Percentiles rank a stretch among this genome's conserved stretches.
phyloP scores from a whole-genome alignment of 73 alveolate species.

The Tetrahymena elliotti region DNA sequence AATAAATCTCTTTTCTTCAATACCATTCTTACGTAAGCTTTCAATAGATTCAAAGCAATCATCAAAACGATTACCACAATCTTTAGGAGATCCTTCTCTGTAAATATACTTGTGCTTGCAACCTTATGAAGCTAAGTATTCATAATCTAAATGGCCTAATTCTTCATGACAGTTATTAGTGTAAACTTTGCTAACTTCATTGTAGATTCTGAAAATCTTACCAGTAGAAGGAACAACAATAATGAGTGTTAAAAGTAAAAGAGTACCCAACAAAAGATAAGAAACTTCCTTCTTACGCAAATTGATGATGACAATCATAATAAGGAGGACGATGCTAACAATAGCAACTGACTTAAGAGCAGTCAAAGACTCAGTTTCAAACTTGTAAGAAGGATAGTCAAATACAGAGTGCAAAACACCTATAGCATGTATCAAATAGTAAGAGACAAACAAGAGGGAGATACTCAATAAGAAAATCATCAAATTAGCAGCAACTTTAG shows the following conservation, averaged over 20 bases:
- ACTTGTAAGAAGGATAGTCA: background rate
- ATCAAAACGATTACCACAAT: background rate
- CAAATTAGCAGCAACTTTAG: background rate
- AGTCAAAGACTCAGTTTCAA: background rate
- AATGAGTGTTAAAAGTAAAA: background rate
- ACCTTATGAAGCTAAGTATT: background rate
- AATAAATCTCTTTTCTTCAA: background rate
- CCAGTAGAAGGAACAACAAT: background rate
- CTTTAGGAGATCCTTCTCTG: background rate
- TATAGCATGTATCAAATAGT: background rate
- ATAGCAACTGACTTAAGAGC: background rate
- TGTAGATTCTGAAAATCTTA: background rate
- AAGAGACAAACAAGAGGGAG: background rate
- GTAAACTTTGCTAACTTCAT: background rate
- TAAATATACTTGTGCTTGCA: background rate
- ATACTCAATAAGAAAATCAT: background rate
- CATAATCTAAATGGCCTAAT: background rate
- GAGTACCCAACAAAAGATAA: background rate
- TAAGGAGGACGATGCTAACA: background rate
- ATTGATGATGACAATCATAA: background rate
- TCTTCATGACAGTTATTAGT: background rate
- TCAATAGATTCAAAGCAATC: background rate
- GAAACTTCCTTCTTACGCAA: background rate
- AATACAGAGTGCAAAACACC: background rate
- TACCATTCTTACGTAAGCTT: background rate